Percentiles rank a stretch among this genome's conserved stretches.
Evolutionary conservation across 768 basidiomycete genomes (phyloP).

Genomic region (Calocybe cyanea): DNA sequence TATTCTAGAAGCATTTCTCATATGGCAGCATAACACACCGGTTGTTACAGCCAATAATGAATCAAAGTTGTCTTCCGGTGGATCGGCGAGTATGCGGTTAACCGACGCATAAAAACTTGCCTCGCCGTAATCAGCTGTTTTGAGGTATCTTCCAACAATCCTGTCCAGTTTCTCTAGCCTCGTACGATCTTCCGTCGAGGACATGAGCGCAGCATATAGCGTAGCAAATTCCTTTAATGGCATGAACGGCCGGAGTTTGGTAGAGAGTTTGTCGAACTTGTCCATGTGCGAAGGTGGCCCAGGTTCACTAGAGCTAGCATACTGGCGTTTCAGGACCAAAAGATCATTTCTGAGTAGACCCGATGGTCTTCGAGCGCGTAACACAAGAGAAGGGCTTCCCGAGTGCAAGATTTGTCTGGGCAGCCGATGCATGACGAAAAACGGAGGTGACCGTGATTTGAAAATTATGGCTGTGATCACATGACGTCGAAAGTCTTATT

Average conservation of each 20-base stretch:
- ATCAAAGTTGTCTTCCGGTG: constrained; percentile 13
- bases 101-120: constrained; percentile 7
- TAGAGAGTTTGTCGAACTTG: constrained; percentile 20
- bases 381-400: constrained; percentile 23
- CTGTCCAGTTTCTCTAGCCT: constrained; percentile 5
- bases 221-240: constrained; percentile 18
- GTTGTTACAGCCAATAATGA: constrained; percentile 2
- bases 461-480: constrained; percentile 14
- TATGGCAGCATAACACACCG: not conserved
- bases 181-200: constrained; percentile 9
- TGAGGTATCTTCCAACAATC: constrained; percentile 1
- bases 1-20: not conserved
- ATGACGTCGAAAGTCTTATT: constrained; percentile 7
- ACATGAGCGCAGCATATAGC: constrained; percentile 16
- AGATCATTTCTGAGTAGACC: not conserved
- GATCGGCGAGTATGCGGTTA: constrained; percentile 9
- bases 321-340: constrained; percentile 9
- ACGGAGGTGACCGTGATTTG: not conserved
- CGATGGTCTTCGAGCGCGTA: constrained; percentile 21
- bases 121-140: not conserved
- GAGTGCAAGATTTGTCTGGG: constrained; percentile 16
- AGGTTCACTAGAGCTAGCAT: constrained; percentile 11
- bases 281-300: constrained; percentile 2
- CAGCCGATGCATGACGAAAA: constrained; percentile 19
- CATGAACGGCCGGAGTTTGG: constrained; percentile 18